phyloP scores from a whole-genome alignment of 495 filamentous ascomycete genomes.

The Xylaria telfairii region DNA sequence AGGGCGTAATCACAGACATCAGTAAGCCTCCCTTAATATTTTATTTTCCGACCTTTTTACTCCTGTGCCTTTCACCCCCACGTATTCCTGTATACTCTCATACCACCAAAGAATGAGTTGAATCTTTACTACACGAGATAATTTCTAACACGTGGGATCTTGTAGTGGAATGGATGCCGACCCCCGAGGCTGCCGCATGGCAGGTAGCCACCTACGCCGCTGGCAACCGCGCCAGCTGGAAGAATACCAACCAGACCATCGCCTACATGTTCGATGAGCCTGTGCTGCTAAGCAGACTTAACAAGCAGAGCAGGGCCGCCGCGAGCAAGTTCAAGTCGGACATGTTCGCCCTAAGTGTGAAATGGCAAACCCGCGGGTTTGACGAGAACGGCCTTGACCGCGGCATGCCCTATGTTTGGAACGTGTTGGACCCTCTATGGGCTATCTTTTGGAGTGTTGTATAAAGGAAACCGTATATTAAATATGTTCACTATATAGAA shows the following conservation, averaged over 20 bases:
- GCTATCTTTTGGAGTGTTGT: slow-evolving; percentile 28
- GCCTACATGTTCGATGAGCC: slow-evolving; percentile 39
- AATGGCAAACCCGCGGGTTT: slow-evolving; percentile 36
- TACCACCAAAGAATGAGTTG: background rate
- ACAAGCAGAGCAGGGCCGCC: slow-evolving; percentile 27
- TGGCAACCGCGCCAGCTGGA: slow-evolving; percentile 30
- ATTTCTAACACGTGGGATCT: background rate
- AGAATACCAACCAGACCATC: slow-evolving; percentile 32
- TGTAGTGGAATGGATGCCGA: slow-evolving; percentile 37
- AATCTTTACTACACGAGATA: background rate
- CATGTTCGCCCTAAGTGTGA: slow-evolving; percentile 36
- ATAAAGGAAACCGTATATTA: slow-evolving; percentile 1
- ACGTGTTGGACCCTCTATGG: slow-evolving; percentile 35
- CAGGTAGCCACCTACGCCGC: slow-evolving; percentile 24
- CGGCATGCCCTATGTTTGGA: slow-evolving; percentile 50
- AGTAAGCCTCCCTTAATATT: background rate
- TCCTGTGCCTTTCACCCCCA: background rate
- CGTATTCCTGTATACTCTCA: background rate
- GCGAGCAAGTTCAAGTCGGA: slow-evolving; percentile 27
- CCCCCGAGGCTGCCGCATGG: slow-evolving; percentile 10
- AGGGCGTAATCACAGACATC: slow-evolving; percentile 35
- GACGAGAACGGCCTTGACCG: slow-evolving; percentile 41
- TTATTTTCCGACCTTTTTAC: background rate
- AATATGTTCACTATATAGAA: too few relatives aligned
- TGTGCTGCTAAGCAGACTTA: slow-evolving; percentile 30